Conservation (phyloP, 2,329 filamentous ascomycete genomes). For the Fusarium albosuccineum region DNA sequence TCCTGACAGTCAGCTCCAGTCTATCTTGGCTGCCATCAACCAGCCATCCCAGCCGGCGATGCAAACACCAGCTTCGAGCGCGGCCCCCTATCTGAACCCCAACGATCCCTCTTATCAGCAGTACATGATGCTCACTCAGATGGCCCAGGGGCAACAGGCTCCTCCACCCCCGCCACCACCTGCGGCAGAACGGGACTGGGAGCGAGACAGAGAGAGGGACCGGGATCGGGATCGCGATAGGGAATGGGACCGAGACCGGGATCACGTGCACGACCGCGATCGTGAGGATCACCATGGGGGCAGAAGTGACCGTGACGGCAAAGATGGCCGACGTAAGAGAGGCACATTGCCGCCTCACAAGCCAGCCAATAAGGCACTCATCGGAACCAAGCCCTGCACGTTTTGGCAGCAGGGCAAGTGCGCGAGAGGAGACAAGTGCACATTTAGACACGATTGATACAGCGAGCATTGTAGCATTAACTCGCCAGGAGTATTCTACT, state of each 20-base stretch:
- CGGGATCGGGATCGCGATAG: conserved; percentile 50
- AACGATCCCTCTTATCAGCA: conserved; percentile 58
- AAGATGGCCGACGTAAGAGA: conserved; percentile 57
- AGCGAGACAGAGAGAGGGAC: conserved; percentile 29
- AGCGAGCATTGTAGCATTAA: conserved; percentile 12
- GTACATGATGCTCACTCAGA: conserved; percentile 55
- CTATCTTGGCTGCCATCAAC: conserved; percentile 59
- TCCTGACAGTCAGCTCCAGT: conserved; percentile 57
- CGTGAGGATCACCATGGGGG: conserved; percentile 50
- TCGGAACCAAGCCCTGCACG: conserved; percentile 76
- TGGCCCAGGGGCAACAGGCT: conserved; percentile 51
- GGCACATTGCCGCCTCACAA: conserved; percentile 57
- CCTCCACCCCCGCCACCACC: conserved; percentile 42
- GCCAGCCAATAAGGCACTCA: conserved; percentile 67
- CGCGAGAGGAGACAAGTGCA: conserved; percentile 79
- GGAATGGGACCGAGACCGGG: conserved; percentile 46
- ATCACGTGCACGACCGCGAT: conserved; percentile 49
- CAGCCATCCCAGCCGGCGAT: conserved; percentile 49
- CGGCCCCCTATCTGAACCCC: conserved; percentile 50
- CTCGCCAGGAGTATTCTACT: conserved; percentile 20
- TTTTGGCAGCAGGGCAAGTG: conserved; percentile 80
- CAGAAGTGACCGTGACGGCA: conserved; percentile 51
- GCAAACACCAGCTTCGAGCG: conserved; percentile 38
- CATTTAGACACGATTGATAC: conserved; percentile 74
- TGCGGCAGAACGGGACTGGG: conserved; percentile 51